Conservation (phyloP, 371 early-diverging fungal genomes). For the Apophysomyces variabilis region DNA sequence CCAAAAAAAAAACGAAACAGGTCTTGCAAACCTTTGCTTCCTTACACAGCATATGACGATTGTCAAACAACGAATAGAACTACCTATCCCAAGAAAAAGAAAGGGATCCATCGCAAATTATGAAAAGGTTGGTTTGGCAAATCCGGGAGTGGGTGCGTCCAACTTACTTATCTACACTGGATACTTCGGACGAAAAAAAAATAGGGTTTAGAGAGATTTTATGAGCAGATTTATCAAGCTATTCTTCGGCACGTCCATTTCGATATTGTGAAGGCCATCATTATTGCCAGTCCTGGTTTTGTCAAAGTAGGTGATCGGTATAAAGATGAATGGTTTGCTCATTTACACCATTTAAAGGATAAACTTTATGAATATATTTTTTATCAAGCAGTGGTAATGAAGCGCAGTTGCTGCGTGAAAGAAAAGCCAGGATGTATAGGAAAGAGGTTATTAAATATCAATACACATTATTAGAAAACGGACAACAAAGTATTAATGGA, state of each 20-base stretch:
- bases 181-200: no score
- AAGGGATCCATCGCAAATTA: conserved; percentile 87
- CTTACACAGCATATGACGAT: conserved; percentile 95
- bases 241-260: conserved; percentile 88
- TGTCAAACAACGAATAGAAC: conserved; percentile 91
- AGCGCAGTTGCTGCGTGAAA: conserved; percentile 14
- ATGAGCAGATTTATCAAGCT: conserved; percentile 88
- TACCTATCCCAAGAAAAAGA: conserved; percentile 90
- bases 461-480: conserved; percentile 55
- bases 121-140: conserved; percentile 71
- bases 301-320: conserved; percentile 63
- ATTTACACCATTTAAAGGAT: conserved; percentile 55
- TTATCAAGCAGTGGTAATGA: conserved; percentile 76
- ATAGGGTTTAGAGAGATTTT: conserved; percentile 81
- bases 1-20: conserved; percentile 16
- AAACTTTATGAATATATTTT: conserved; percentile 85
- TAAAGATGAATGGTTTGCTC: background rate
- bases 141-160: background rate
- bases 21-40: conserved; percentile 93
- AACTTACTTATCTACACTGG: no score
- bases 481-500: conserved; percentile 84
- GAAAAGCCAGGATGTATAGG: conserved; percentile 65
- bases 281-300: conserved; percentile 96
- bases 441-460: conserved; percentile 39
- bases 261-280: conserved; percentile 88